Conservation (phyloP, 176 grass and related monocot genomes). For the maize (Zea mays) region DNA sequence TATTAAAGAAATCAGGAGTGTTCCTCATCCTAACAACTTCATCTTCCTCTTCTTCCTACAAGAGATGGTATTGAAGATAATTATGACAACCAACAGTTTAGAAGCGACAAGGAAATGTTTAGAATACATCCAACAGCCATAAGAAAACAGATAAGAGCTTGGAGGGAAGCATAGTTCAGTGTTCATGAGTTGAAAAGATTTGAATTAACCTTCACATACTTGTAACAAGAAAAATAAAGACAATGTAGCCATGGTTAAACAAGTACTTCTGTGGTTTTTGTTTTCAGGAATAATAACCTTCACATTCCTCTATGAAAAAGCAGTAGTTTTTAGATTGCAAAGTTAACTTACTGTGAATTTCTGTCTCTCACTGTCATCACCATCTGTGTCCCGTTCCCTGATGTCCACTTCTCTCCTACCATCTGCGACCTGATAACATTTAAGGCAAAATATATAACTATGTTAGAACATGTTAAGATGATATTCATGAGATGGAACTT, state of each 20-base stretch:
- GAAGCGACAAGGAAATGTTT: not conserved
- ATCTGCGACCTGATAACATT: slow-evolving; percentile 68
- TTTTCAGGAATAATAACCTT: not conserved
- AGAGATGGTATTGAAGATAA: not conserved
- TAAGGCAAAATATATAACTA: slow-evolving; percentile 9
- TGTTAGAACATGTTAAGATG: not conserved
- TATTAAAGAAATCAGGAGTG: slow-evolving; percentile 96
- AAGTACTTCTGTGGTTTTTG: not conserved
- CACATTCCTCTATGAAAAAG: not conserved
- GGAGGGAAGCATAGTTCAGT: not conserved
- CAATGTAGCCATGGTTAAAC: not conserved
- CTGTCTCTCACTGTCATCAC: slow-evolving; percentile 72
- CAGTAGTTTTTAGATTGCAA: not conserved
- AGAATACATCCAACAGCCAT: not conserved
- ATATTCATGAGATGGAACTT: not conserved
- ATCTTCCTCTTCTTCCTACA: slow-evolving; percentile 89
- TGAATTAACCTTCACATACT: slow-evolving; percentile 5
- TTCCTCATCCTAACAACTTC: slow-evolving; percentile 85
- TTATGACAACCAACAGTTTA: not conserved
- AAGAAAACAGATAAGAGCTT: slow-evolving; percentile 11
- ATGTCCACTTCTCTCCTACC: slow-evolving; percentile 82
- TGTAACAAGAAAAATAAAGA: not conserved
- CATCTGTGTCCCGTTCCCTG: slow-evolving; percentile 65
- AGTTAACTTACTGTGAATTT: slow-evolving; percentile 77
- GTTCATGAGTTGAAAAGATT: not conserved